Conservation (phyloP, 768 basidiomycete species). For the Tricholoma furcatifolium region DNA sequence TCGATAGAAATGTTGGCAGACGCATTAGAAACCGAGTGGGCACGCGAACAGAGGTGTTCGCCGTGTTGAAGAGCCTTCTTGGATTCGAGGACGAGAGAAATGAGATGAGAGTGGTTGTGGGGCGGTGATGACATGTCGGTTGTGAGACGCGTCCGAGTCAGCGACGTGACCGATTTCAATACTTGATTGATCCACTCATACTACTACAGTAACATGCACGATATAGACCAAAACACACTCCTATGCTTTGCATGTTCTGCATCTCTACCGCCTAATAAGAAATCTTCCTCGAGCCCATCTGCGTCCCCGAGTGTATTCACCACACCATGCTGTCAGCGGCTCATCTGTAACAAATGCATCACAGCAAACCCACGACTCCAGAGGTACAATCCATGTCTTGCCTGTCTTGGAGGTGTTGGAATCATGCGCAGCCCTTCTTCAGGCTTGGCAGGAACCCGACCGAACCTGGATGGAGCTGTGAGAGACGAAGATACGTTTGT, state of each 20-base stretch:
- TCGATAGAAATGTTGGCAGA: constrained; percentile 70
- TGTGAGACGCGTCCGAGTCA: constrained; percentile 1
- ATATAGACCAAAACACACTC: constrained; percentile 24
- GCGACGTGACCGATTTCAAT: not conserved
- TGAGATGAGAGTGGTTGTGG: constrained; percentile 58
- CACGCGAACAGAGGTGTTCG: constrained; percentile 69
- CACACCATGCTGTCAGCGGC: constrained; percentile 63
- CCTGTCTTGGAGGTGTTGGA: constrained; percentile 60
- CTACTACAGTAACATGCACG: not conserved
- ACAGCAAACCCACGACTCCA: constrained; percentile 58
- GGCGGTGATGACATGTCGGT: constrained; percentile 16
- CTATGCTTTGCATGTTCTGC: constrained; percentile 65
- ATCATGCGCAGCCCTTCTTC: constrained; percentile 24
- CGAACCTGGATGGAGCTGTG: constrained; percentile 52
- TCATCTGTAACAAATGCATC: constrained; percentile 64
- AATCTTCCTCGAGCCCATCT: constrained; percentile 12
- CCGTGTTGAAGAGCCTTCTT: constrained; percentile 82
- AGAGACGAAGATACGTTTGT: constrained; percentile 65
- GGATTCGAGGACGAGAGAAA: constrained; percentile 76
- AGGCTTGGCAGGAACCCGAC: constrained; percentile 1
- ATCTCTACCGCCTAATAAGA: constrained; percentile 44
- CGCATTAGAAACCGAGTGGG: constrained; percentile 59
- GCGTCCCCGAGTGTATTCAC: constrained; percentile 30
- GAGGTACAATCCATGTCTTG: constrained; percentile 71
- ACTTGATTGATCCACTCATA: not conserved